These are phyloP conservation scores for Cornus suecica DNA, from an alignment of 148 eudicot genomes.

Conservation along the genomic window DNA sequence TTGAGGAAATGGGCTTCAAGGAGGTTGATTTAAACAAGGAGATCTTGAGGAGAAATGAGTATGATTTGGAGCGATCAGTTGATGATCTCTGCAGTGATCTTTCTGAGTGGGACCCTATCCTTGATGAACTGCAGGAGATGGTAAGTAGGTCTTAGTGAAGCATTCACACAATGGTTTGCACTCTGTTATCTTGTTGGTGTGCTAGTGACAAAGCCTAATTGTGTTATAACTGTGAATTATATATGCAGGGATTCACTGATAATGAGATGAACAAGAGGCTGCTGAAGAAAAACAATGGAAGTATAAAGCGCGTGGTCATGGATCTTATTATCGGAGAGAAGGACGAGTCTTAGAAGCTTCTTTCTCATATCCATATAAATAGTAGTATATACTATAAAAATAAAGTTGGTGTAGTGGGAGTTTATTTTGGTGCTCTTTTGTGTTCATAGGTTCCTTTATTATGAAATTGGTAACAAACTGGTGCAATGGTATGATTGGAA, in stretches of 20 bases:
- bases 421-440: conserved; percentile 1
- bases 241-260: conserved; percentile 61
- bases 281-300: conserved; percentile 69
- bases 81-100: conserved; percentile 56
- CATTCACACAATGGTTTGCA: not conserved
- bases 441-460: not conserved
- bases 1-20: conserved; percentile 59
- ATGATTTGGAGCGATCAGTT: conserved; percentile 47
- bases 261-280: conserved; percentile 53
- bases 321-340: conserved; percentile 69
- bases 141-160: conserved; percentile 26
- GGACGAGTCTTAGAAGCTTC: not conserved
- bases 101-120: conserved; percentile 60
- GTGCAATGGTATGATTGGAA: not conserved
- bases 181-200: too few relatives aligned
- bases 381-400: not conserved
- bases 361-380: not conserved
- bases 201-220: not conserved
- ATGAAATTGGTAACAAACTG: not conserved
- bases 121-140: conserved; percentile 74
- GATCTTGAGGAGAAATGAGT: conserved; percentile 46
- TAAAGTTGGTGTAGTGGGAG: not conserved
- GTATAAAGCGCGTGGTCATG: conserved; percentile 74
- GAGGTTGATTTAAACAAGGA: conserved; percentile 45
- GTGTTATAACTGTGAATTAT: conserved; percentile 8